These are phyloP conservation scores for Leccinum solheimii DNA, from an alignment of 1,284 basidiomycete species.

Conservation along the genomic window DNA sequence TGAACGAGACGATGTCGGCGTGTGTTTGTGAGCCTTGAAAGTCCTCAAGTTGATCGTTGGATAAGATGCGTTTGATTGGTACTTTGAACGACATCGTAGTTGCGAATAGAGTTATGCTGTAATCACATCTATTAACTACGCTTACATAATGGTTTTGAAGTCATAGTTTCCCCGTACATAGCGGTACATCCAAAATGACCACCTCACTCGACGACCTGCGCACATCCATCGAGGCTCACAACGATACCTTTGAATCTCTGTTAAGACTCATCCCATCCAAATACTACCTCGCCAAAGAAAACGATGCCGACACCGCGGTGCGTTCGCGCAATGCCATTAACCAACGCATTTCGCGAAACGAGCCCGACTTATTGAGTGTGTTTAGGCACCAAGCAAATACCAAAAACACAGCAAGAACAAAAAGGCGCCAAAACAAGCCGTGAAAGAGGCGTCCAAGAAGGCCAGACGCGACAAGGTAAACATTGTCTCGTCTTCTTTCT, in stretches of 20 bases:
- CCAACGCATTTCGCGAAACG: background rate
- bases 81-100: conserved; percentile 30
- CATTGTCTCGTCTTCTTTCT: background rate
- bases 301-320: conserved; percentile 26
- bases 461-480: conserved; percentile 81
- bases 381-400: conserved; percentile 68
- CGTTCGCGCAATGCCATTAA: background rate
- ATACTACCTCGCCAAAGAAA: conserved; percentile 79
- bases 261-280: conserved; percentile 84
- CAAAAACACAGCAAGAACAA: conserved; percentile 89
- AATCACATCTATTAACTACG: no score
- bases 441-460: conserved; percentile 85
- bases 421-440: conserved; percentile 78
- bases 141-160: no score
- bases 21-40: conserved; percentile 82
- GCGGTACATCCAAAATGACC: conserved; percentile 40
- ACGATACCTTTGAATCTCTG: conserved; percentile 79
- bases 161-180: no score
- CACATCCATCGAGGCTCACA: conserved; percentile 77
- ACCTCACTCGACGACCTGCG: conserved; percentile 54
- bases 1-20: conserved; percentile 67
- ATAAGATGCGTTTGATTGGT: conserved; percentile 78
- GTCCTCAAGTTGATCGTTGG: conserved; percentile 75
- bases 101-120: background rate
- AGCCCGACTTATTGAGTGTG: background rate